Percentiles rank a stretch among this genome's conserved stretches.
Conservation (phyloP, 176 grass and related monocot genomes). For the Triticum turgidum region DNA sequence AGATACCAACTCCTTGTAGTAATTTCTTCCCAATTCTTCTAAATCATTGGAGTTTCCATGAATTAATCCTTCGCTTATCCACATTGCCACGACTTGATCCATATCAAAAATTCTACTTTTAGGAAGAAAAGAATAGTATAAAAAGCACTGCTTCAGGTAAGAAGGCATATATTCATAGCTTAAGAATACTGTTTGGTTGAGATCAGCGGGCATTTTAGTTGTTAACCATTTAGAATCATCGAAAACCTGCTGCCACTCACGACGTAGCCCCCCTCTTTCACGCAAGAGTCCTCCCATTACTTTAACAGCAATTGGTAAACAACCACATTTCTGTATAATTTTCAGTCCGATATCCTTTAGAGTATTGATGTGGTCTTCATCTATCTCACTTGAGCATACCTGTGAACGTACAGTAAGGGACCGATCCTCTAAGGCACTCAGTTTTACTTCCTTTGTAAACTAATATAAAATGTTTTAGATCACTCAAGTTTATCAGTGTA, state of each 20-base stretch:
- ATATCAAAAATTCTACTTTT: neutral
- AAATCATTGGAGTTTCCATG: neutral
- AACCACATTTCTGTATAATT: neutral
- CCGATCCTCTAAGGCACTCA: neutral
- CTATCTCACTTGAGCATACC: neutral
- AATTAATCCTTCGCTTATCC: neutral
- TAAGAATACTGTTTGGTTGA: neutral
- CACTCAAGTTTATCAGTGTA: neutral
- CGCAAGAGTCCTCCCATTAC: neutral
- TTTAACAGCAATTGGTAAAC: neutral
- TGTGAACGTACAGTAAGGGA: neutral
- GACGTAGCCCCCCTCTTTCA: neutral
- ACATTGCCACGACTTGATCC: neutral
- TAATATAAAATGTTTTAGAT: too few species aligned
- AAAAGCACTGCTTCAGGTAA: neutral
- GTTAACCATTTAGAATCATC: neutral
- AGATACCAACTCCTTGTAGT: slow-evolving; percentile 18
- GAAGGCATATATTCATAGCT: neutral
- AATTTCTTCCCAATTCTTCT: neutral
- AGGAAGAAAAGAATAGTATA: neutral
- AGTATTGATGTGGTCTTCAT: neutral
- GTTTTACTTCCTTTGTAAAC: neutral
- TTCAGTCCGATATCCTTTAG: neutral
- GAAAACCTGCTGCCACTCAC: neutral
- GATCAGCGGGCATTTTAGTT: neutral